Evolutionary conservation across 257 asterid species (phyloP).

Genomic region (Ajuga chamaepitys): DNA sequence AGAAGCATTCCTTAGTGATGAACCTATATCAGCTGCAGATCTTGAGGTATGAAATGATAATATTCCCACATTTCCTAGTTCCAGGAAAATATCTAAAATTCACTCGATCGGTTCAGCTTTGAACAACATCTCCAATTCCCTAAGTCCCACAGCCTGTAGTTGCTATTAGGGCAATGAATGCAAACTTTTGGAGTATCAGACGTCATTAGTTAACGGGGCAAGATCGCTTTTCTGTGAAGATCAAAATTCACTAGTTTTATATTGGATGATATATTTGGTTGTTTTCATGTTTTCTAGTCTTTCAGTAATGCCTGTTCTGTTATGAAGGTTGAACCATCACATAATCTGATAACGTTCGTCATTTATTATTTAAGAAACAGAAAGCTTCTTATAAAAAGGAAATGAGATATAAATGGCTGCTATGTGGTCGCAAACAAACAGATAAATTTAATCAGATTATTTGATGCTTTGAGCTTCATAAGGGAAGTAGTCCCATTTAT

Average conservation of each 20-base stretch:
- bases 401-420: no score
- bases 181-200: not conserved
- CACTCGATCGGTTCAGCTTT: not conserved
- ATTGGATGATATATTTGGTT: not conserved
- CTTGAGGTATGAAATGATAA: conserved; percentile 56
- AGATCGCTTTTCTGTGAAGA: not conserved
- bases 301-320: not conserved
- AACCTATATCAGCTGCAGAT: conserved; percentile 70
- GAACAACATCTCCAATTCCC: not conserved
- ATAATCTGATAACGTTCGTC: not conserved
- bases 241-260: not conserved
- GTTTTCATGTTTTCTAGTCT: not conserved
- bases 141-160: conserved; percentile 2
- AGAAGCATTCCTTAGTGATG: conserved; percentile 81
- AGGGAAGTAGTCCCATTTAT: no score
- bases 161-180: not conserved
- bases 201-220: not conserved
- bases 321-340: not conserved
- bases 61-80: not conserved
- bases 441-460: no score
- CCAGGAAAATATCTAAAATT: not conserved
- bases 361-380: no score
- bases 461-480: no score
- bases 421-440: no score
- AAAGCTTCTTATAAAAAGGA: no score